Conservation (phyloP, 2,329 filamentous ascomycete genomes). For the Penicillium sp. region DNA sequence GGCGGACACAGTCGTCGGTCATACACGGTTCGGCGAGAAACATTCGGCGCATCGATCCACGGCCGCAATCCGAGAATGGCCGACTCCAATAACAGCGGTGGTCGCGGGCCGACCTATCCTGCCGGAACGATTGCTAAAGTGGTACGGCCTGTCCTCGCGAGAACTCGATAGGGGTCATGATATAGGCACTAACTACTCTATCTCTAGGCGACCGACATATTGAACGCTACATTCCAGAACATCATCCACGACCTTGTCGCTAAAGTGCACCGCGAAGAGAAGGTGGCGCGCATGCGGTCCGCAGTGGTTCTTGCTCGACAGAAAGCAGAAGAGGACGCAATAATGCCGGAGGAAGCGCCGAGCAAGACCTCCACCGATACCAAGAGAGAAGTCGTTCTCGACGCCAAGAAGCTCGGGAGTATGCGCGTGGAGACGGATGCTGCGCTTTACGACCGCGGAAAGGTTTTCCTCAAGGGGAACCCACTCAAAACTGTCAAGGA, state of each 20-base stretch:
- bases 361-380: constrained; percentile 32
- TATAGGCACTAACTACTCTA: not conserved
- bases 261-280: constrained; percentile 58
- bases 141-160: constrained; percentile 27
- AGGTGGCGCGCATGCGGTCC: constrained; percentile 56
- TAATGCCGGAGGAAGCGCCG: constrained; percentile 30
- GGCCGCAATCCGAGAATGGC: constrained; percentile 28
- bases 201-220: constrained; percentile 38
- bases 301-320: constrained; percentile 45
- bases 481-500: constrained; percentile 57
- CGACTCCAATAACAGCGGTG: constrained; percentile 32
- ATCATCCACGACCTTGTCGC: constrained; percentile 59
- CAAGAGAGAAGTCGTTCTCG: constrained; percentile 34
- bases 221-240: constrained; percentile 57
- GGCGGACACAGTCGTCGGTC: constrained; percentile 22
- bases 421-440: constrained; percentile 49
- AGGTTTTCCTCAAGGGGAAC: constrained; percentile 55
- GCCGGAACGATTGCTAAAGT: constrained; percentile 42
- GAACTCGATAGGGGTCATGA: not conserved
- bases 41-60: constrained; percentile 7
- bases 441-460: constrained; percentile 52
- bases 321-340: constrained; percentile 42
- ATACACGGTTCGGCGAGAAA: constrained; percentile 13
- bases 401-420: constrained; percentile 35
- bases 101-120: constrained; percentile 29